Base-by-base conservation (phyloP, 768 basidiomycete species). In the Trametes meyenii region DNA sequence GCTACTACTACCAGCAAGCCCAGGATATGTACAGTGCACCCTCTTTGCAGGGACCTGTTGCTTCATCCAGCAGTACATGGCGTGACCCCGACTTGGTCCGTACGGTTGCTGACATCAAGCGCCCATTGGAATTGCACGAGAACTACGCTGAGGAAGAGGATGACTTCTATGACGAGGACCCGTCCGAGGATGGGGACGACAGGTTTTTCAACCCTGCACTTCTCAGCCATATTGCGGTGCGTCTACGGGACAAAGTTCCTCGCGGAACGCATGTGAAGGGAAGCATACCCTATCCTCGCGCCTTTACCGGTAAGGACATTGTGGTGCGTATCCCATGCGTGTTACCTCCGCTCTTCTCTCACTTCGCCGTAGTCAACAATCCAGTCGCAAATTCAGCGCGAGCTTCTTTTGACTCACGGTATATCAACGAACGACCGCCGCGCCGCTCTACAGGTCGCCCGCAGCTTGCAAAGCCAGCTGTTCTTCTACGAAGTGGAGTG, bases 401-500 rank as follows among this genome's bases (percentile, higher is more conserved):
- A 95, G 69, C 81, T 96, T 8, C 83, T 89, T 49, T 82, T 89
- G 68, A 85, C 87, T 56, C 89, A 92, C 62, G 86, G 85, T 12
- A 79, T 89, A 38, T 86, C 87, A 3, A 87, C 86, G 0, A 88
- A 83, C 62, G 93, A 96, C 67, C 82, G 96, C 8, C 84, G 91
- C 6, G 87, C 89, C 16, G 93, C 96, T 4, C 77, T 97, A 29
- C 87, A 90, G 71, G 88, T 96, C 39, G 97, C 94, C 4, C 87
- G 94, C 40, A 92, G 91, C 59, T 79, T 98, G 39, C 95, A 98
- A 70, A 88, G 85, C 60, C 94, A 96, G 71, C 81, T 98, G 5
- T 98, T 94, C 80, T 96, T 97, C 74, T 93, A 94, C 70, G 96
- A 98, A 72, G 95, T 98, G 7, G 95, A 98, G 71, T 96, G 95